phyloP scores from a whole-genome alignment of 495 filamentous ascomycete genomes.

The Talaromyces ruber region DNA sequence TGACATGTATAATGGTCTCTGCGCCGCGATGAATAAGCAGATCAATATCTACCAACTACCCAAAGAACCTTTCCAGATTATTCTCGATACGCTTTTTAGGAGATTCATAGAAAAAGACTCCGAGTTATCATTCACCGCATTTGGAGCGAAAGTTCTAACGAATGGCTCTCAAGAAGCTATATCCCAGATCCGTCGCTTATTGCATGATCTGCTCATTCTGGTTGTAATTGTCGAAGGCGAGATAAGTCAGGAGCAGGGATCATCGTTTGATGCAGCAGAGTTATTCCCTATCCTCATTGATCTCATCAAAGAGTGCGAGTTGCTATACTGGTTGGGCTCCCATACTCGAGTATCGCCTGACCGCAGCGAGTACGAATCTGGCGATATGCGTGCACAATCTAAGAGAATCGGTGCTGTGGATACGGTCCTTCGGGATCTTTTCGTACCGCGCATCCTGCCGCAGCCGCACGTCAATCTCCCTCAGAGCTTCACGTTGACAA shows the following conservation, averaged over 20 bases:
- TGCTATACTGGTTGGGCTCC: conserved; percentile 73
- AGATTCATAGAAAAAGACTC: conserved; percentile 35
- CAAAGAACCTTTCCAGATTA: conserved; percentile 40
- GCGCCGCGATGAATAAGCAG: conserved; percentile 28
- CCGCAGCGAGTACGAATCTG: conserved; percentile 5
- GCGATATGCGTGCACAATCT: conserved; percentile 16
- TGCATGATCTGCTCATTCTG: conserved; percentile 76
- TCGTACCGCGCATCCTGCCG: conserved; percentile 38
- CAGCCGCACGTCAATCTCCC: conserved; percentile 29
- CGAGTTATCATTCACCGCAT: conserved; percentile 45
- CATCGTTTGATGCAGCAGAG: conserved; percentile 55
- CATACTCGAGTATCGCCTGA: conserved; percentile 33
- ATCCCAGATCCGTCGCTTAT: conserved; percentile 52
- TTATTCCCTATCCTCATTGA: conserved; percentile 60
- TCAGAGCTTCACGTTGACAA: conserved; percentile 38
- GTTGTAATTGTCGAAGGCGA: conserved; percentile 76
- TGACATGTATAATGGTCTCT: conserved; percentile 47
- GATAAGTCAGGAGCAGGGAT: conserved; percentile 56
- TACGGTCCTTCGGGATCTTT: conserved; percentile 42
- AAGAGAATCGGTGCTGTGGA: conserved; percentile 15
- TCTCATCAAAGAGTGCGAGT: conserved; percentile 62
- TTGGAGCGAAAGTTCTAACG: conserved; percentile 65
- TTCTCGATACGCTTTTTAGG: conserved; percentile 34
- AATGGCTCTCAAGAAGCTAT: conserved; percentile 72
- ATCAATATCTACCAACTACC: conserved; percentile 36